A percentile compares a stretch with the other conserved stretches of the same genome.
phyloP scores from a whole-genome alignment of 2,329 filamentous ascomycete genomes.

The Cordyceps militaris region DNA sequence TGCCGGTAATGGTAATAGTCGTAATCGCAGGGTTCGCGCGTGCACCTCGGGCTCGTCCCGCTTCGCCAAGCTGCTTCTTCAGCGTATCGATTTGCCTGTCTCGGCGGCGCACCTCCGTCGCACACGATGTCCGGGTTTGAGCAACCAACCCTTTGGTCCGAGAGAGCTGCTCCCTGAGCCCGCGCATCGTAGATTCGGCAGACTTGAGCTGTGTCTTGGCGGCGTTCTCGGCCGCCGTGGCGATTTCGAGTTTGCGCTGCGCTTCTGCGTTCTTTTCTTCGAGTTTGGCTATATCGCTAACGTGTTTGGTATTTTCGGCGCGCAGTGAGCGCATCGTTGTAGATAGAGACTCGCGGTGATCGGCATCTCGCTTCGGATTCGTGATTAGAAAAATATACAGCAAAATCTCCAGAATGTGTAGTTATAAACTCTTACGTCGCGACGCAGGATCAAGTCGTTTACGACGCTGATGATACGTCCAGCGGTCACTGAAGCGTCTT shows the following conservation, averaged over 20 bases:
- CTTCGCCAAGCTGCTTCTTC: slow-evolving; percentile 77
- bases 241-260: slow-evolving; percentile 47
- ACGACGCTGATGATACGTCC: slow-evolving; percentile 84
- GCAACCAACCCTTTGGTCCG: slow-evolving; percentile 72
- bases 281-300: slow-evolving; percentile 57
- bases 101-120: slow-evolving; percentile 83
- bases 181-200: slow-evolving; percentile 65
- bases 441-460: slow-evolving; percentile 83
- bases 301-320: slow-evolving; percentile 66
- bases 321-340: slow-evolving; percentile 70
- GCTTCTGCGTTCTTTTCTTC: slow-evolving; percentile 47
- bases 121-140: slow-evolving; percentile 79
- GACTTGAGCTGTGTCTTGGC: slow-evolving; percentile 63
- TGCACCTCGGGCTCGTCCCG: slow-evolving; percentile 53
- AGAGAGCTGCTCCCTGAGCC: slow-evolving; percentile 76
- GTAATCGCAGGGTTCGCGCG: slow-evolving; percentile 48
- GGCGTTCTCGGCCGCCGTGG: slow-evolving; percentile 64
- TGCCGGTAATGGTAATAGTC: slow-evolving; percentile 50
- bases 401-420: not conserved
- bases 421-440: slow-evolving; percentile 59
- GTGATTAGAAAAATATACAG: slow-evolving; percentile 12
- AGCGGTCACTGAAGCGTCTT: slow-evolving; percentile 57
- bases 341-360: slow-evolving; percentile 77
- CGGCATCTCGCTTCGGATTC: slow-evolving; percentile 66
- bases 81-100: slow-evolving; percentile 83